Evolutionary conservation across 2,329 filamentous ascomycete species (phyloP).

Genomic region (Monosporascus sp.): DNA sequence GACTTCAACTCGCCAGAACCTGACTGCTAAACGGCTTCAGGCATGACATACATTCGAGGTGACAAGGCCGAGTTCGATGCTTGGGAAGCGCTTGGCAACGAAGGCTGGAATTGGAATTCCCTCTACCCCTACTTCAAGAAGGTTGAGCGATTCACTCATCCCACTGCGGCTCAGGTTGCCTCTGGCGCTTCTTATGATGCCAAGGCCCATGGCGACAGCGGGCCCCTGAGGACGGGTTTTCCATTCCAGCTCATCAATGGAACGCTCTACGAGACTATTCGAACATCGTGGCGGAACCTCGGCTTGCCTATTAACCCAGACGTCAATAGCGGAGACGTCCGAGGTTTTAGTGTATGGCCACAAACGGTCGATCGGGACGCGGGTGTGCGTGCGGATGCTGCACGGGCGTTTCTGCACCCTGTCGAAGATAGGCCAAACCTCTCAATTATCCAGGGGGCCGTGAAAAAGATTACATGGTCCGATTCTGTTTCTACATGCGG

Average conservation of each 20-base stretch:
- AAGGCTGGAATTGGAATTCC: constrained; percentile 39
- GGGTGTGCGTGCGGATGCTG: constrained; percentile 35
- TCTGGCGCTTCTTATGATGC: constrained; percentile 30
- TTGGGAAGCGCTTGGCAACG: constrained; percentile 37
- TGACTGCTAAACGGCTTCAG: too few species aligned
- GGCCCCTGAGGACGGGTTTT: constrained; percentile 32
- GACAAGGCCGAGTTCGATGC: constrained; percentile 37
- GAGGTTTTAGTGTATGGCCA: constrained; percentile 33
- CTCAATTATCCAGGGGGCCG: constrained; percentile 32
- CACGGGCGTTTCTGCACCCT: constrained; percentile 35
- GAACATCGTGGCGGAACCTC: constrained; percentile 27
- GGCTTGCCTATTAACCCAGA: constrained; percentile 31
- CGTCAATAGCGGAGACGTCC: constrained; percentile 31
- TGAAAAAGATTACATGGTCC: constrained; percentile 25
- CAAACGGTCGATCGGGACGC: constrained; percentile 32
- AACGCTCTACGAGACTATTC: constrained; percentile 21
- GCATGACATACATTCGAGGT: too few species aligned
- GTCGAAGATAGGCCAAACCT: constrained; percentile 33
- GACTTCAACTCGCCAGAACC: too few species aligned
- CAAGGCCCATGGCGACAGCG: constrained; percentile 28
- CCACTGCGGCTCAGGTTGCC: constrained; percentile 26
- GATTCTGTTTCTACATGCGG: constrained; percentile 3
- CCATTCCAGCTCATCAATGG: constrained; percentile 28
- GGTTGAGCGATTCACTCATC: constrained; percentile 30
- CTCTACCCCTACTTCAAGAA: constrained; percentile 43